Evolutionary conservation across 2,329 filamentous ascomycete genomes (phyloP).

Genomic region (Colletotrichum sublineola): DNA sequence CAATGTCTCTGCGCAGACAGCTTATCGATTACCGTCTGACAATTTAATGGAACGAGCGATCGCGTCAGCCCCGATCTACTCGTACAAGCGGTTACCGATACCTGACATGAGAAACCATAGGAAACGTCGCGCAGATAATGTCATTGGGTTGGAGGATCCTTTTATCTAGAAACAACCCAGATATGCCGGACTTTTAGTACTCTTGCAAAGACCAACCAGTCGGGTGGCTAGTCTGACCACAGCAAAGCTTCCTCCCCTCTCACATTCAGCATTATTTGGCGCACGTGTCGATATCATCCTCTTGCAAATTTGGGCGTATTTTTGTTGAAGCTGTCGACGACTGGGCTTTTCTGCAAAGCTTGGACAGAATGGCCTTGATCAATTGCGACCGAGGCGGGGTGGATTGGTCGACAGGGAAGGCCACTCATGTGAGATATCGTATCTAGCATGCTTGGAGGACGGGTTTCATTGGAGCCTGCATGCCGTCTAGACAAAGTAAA

Average conservation of each 20-base stretch:
- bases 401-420: constrained; percentile 18
- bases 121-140: constrained; percentile 18
- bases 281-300: constrained; percentile 25
- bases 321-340: background rate
- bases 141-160: constrained; percentile 35
- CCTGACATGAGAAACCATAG: constrained; percentile 9
- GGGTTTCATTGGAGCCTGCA: constrained; percentile 40
- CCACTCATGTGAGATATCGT: constrained; percentile 21
- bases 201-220: background rate
- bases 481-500: constrained; percentile 38
- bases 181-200: background rate
- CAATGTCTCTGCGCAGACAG: constrained; percentile 27
- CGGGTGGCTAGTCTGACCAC: background rate
- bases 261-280: constrained; percentile 37
- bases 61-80: constrained; percentile 31
- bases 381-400: constrained; percentile 9
- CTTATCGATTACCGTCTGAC: constrained; percentile 20
- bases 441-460: constrained; percentile 34
- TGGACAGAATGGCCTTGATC: constrained; percentile 34
- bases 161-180: constrained; percentile 31
- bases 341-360: constrained; percentile 24
- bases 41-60: constrained; percentile 27
- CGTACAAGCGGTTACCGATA: constrained; percentile 11
- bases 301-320: constrained; percentile 13
- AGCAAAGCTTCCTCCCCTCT: constrained; percentile 14